phyloP scores from a whole-genome alignment of 495 filamentous ascomycete genomes.

The Penicillium manginii region DNA sequence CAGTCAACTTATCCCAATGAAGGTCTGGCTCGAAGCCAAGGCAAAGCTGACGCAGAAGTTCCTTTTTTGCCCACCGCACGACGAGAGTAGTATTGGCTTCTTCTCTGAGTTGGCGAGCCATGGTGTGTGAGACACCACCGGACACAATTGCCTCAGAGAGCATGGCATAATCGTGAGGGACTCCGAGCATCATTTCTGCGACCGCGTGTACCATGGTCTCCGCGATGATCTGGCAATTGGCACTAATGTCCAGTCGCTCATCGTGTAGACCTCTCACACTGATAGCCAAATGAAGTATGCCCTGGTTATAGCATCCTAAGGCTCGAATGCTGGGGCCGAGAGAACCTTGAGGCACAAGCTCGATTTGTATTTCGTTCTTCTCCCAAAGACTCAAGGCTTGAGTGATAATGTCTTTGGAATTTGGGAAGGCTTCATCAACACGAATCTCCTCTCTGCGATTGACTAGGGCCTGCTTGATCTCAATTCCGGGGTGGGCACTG shows the following conservation, averaged over 20 bases:
- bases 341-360: constrained; percentile 48
- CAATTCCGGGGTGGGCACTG: constrained; percentile 48
- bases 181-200: constrained; percentile 50
- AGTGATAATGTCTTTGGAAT: constrained; percentile 43
- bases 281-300: constrained; percentile 45
- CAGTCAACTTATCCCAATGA: constrained; percentile 48
- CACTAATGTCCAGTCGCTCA: constrained; percentile 44
- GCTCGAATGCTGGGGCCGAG: constrained; percentile 49
- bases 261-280: constrained; percentile 42
- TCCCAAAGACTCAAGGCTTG: constrained; percentile 46
- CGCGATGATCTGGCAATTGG: constrained; percentile 54
- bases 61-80: constrained; percentile 47
- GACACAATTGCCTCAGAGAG: constrained; percentile 52
- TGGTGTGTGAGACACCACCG: constrained; percentile 42
- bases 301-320: constrained; percentile 46
- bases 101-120: constrained; percentile 41
- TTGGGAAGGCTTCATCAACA: constrained; percentile 51
- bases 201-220: constrained; percentile 60
- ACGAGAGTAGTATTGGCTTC: constrained; percentile 38
- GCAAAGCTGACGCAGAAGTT: constrained; percentile 46
- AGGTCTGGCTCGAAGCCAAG: constrained; percentile 46
- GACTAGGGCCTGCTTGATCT: constrained; percentile 48
- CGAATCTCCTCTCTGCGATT: constrained; percentile 37
- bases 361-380: constrained; percentile 45
- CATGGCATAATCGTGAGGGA: constrained; percentile 55